phyloP scores from a whole-genome alignment of 768 basidiomycete species.

The Hericium coralloides region DNA sequence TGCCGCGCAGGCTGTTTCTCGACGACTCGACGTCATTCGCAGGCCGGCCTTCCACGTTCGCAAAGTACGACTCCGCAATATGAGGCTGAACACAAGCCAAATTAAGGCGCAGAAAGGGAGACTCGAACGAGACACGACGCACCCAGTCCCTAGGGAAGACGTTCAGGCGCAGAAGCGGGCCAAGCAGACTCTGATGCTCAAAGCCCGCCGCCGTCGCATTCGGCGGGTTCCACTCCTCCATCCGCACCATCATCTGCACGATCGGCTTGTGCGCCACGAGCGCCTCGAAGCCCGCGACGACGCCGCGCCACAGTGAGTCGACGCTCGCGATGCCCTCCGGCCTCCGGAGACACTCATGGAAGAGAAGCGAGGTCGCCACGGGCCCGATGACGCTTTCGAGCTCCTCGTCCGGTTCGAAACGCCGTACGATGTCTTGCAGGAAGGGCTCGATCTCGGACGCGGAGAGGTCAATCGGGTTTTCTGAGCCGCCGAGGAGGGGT shows the following conservation, averaged over 20 bases:
- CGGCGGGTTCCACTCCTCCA: conserved; percentile 66
- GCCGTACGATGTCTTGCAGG: conserved; percentile 71
- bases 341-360: conserved; percentile 53
- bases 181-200: conserved; percentile 64
- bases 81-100: conserved; percentile 43
- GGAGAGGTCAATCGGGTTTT: conserved; percentile 40
- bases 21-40: conserved; percentile 74
- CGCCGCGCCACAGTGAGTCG: conserved; percentile 79
- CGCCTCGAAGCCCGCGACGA: conserved; percentile 71
- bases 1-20: conserved; percentile 77
- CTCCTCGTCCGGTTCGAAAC: conserved; percentile 75
- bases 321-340: conserved; percentile 65
- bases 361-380: conserved; percentile 52
- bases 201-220: conserved; percentile 51
- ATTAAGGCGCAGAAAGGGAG: not conserved
- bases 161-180: conserved; percentile 75
- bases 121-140: conserved; percentile 17
- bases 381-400: conserved; percentile 74
- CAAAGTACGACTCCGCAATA: conserved; percentile 75
- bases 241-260: conserved; percentile 68
- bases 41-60: conserved; percentile 70
- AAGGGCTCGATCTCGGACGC: conserved; percentile 70
- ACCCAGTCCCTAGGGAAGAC: conserved; percentile 91
- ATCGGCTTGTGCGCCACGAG: conserved; percentile 78
- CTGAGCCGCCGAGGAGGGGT: conserved; percentile 46